A percentile compares a stretch with the other conserved stretches of the same genome.
phyloP scores from a whole-genome alignment of 164 flowering plant species.

The Nymphaea colorata region DNA sequence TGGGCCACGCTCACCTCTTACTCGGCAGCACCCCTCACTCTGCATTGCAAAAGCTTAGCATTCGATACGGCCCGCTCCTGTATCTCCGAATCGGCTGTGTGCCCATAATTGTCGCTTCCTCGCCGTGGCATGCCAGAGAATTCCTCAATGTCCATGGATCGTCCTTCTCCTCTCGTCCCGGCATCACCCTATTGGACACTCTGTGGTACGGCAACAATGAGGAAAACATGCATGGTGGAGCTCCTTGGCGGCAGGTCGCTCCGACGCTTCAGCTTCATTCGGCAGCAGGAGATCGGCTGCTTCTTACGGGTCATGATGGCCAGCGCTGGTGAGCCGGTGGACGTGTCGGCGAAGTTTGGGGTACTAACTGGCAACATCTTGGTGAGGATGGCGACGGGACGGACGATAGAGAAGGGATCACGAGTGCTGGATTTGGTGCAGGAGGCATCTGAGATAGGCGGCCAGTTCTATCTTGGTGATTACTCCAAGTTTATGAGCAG shows the following conservation, averaged over 20 bases:
- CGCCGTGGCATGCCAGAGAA: constrained; percentile 30
- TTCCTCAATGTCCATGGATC: constrained; percentile 40
- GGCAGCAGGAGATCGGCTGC: constrained; percentile 17
- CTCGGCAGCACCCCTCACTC: constrained; percentile 37
- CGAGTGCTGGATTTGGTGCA: constrained; percentile 18
- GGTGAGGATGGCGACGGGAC: constrained; percentile 31
- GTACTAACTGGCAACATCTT: constrained; percentile 35
- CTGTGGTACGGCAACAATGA: constrained; percentile 36
- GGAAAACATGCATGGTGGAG: constrained; percentile 35
- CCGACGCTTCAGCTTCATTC: constrained; percentile 13
- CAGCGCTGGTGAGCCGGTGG: constrained; percentile 16
- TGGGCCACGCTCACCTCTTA: constrained; percentile 50
- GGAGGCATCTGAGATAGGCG: constrained; percentile 28
- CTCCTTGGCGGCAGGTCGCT: constrained; percentile 31
- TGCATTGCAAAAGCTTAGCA: constrained; percentile 27
- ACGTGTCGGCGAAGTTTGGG: constrained; percentile 26
- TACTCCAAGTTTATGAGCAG: constrained; percentile 27
- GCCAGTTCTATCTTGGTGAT: constrained; percentile 43
- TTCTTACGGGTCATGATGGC: constrained; percentile 11
- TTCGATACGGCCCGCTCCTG: constrained; percentile 40
- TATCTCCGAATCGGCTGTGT: constrained; percentile 37
- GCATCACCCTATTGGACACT: constrained; percentile 17
- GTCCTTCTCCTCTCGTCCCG: constrained; percentile 24
- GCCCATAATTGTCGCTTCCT: constrained; percentile 30
- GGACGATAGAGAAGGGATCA: constrained; percentile 21